Percentiles rank a stretch among this genome's conserved stretches.
phyloP scores from a whole-genome alignment of 2,329 filamentous ascomycete species.

The Dactylellina leptospora region DNA sequence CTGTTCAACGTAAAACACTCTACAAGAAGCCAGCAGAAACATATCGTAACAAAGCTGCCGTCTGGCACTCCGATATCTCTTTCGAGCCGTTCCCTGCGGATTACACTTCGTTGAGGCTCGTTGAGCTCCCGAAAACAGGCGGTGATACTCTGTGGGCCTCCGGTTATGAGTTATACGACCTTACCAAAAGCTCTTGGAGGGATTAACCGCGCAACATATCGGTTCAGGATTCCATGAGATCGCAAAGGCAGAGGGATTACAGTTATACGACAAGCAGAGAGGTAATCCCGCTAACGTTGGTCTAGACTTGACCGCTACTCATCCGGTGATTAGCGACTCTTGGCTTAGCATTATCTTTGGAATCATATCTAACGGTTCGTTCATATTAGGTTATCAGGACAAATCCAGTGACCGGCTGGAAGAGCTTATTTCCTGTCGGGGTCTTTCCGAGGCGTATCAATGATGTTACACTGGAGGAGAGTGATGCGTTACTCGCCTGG shows the following conservation, averaged over 20 bases:
- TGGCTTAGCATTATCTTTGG: neutral
- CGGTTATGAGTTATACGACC: conserved; percentile 74
- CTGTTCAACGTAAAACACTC: conserved; percentile 65
- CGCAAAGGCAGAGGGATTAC: conserved; percentile 64
- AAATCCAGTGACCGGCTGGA: conserved; percentile 70
- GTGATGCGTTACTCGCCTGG: conserved; percentile 65
- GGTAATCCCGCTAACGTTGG: conserved; percentile 67
- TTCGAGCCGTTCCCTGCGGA: conserved; percentile 73
- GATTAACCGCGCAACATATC: conserved; percentile 67
- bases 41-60: conserved; percentile 60
- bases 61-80: conserved; percentile 69
- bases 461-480: conserved; percentile 67
- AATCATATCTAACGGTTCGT: too few relatives aligned
- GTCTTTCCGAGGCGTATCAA: conserved; percentile 68
- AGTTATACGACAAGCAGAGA: conserved; percentile 59
- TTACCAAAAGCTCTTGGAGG: conserved; percentile 69
- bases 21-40: conserved; percentile 59
- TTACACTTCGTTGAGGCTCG: conserved; percentile 70
- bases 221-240: conserved; percentile 65
- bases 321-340: conserved; percentile 62
- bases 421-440: conserved; percentile 65
- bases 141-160: conserved; percentile 73
- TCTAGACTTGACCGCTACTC: conserved; percentile 63
- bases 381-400: conserved; percentile 62
- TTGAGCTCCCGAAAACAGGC: conserved; percentile 67